Base-by-base conservation (phyloP, 75 land plant species). In the Picea sitchensis region DNA sequence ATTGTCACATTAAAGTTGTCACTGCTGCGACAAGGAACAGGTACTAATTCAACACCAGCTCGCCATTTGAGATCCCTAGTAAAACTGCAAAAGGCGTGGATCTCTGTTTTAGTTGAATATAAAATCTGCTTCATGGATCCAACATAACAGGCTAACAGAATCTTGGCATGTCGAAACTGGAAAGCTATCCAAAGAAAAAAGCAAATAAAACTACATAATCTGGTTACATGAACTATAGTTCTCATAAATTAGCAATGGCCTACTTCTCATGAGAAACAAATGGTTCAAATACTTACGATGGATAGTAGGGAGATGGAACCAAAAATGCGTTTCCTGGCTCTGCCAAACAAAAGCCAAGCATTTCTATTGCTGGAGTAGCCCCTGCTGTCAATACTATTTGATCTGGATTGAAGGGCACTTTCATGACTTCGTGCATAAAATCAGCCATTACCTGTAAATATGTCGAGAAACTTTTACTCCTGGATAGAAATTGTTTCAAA, bases 281-380 rank as follows among this genome's bases (percentile, higher is more conserved):
- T 38, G 5, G 47, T 31, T 62, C 20, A 51, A 61, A 38, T 21
- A 51, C 59, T 81, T 87, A 89, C 95, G 93, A 91, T 65, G 93
- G 90, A 59, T 91, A 89, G 84, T 93, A 94, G 14, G 96, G 96
- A 2, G 96, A 75, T 44, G 96, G 96, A 61, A 94, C 87, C 73
- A 94, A 88, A 76, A 94, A 87, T 73, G 91, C 94, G 84, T 90
- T 88, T 64, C 96, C 96, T 47, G 83, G 77, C 62, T 94, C 92
- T 23, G 91, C 92, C 61, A 94, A 80, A 81, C 94, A 90, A 73
- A 90, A 94, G 34, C 84, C 65, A 7, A 94, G 82, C 9, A 86
- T 88, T 78, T 94, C 96, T 82, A 92, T 65, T 34, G 94, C 96
- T 82, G 96, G 84, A 31, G 94, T 88, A 62, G 96, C 94, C 73